These are phyloP conservation scores for Dryadomyces quercivorus DNA, from an alignment of 2,329 filamentous ascomycete genomes.

Conservation along the genomic window DNA sequence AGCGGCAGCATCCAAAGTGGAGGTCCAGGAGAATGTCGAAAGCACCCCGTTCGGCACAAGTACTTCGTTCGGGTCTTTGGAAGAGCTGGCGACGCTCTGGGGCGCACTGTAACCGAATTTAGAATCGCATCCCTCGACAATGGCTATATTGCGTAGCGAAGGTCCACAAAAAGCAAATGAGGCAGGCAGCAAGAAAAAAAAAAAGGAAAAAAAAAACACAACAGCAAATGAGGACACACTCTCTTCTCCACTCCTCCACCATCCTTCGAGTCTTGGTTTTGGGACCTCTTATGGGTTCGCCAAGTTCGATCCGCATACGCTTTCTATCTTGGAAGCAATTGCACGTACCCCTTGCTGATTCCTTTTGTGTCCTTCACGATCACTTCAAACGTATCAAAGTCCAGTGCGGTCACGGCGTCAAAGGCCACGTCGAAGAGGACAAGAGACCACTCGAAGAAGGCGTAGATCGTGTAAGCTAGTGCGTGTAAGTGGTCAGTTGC, in stretches of 20 bases:
- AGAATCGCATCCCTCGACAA: conserved; percentile 20
- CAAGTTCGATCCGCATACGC: too few species aligned
- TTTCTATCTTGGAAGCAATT: too few species aligned
- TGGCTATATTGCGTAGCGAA: not conserved
- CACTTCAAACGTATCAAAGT: conserved; percentile 83
- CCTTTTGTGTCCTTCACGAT: conserved; percentile 82
- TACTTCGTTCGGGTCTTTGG: conserved; percentile 59
- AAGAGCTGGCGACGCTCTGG: conserved; percentile 31
- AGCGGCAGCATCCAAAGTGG: conserved; percentile 67
- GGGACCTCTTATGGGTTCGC: too few species aligned
- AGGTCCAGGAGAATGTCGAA: conserved; percentile 58
- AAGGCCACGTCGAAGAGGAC: conserved; percentile 94
- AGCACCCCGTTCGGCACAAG: conserved; percentile 59
- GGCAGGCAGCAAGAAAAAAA: not conserved
- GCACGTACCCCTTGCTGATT: conserved; percentile 94
- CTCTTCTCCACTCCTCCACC: too few species aligned
- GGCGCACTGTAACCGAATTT: conserved; percentile 34
- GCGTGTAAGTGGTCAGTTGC: not conserved
- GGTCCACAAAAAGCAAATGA: not conserved
- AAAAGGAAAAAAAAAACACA: not conserved
- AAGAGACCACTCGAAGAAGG: conserved; percentile 95
- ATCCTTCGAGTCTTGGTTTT: too few species aligned
- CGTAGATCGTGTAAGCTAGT: conserved; percentile 91
- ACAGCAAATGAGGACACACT: not conserved
- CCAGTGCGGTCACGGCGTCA: conserved; percentile 84